Percentiles rank a stretch among this genome's conserved stretches.
phyloP scores from a whole-genome alignment of 1,139 yeast genomes.

The Yamadazyma friedrichii region DNA sequence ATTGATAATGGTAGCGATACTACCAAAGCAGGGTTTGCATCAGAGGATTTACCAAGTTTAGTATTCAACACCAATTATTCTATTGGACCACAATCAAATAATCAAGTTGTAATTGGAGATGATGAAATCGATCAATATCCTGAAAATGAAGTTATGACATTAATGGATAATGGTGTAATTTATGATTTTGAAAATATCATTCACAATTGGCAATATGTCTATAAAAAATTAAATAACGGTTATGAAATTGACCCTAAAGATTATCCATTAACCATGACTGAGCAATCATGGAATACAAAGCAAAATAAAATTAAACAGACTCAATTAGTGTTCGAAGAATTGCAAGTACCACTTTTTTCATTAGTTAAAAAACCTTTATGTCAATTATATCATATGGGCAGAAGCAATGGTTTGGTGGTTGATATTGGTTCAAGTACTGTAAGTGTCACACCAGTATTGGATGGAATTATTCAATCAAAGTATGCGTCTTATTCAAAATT shows the following conservation, averaged over 20 bases:
- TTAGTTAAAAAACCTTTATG: constrained; percentile 70
- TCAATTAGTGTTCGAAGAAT: constrained; percentile 63
- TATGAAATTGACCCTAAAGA: constrained; percentile 48
- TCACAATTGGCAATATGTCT: constrained; percentile 60
- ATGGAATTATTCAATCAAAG: constrained; percentile 64
- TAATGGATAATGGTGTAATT: constrained; percentile 62
- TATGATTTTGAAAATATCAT: constrained; percentile 65
- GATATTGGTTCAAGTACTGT: constrained; percentile 65
- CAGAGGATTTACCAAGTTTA: constrained; percentile 60
- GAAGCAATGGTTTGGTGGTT: constrained; percentile 64
- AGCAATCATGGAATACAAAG: constrained; percentile 59
- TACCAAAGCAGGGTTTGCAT: constrained; percentile 71
- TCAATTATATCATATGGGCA: constrained; percentile 67
- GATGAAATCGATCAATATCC: constrained; percentile 45
- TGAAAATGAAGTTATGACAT: constrained; percentile 55
- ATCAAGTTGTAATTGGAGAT: constrained; percentile 47
- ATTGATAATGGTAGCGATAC: constrained; percentile 66
- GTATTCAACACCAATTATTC: constrained; percentile 59
- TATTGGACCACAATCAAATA: constrained; percentile 22
- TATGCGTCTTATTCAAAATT: constrained; percentile 59
- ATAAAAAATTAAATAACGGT: constrained; percentile 44
- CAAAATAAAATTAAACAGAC: constrained; percentile 51
- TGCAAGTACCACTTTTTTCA: constrained; percentile 66
- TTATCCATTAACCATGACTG: constrained; percentile 64
- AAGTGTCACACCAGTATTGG: constrained; percentile 67